Percentiles rank a stretch among this genome's conserved stretches.
phyloP scores from a whole-genome alignment of 1,139 yeast species.

The Tardiomyces digboiensis region DNA sequence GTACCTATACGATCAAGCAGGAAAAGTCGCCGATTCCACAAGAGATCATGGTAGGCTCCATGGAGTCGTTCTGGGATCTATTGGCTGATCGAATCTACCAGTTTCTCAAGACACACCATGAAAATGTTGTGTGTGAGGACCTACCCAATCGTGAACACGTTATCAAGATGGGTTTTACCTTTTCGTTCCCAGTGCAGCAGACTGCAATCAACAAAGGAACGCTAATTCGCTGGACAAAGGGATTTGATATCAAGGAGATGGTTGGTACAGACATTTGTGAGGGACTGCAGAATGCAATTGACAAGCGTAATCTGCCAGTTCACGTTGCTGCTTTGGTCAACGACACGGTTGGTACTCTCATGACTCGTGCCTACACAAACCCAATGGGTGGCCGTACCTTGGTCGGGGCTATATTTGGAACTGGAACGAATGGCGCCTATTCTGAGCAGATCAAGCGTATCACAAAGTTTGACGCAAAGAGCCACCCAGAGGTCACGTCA shows the following conservation, averaged over 20 bases:
- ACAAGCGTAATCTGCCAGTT: conserved; percentile 50
- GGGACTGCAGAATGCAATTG: conserved; percentile 59
- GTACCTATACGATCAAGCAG: conserved; percentile 63
- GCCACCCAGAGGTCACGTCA: conserved; percentile 36
- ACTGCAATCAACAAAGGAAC: conserved; percentile 68
- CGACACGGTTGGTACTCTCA: conserved; percentile 89
- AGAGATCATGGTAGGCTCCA: conserved; percentile 54
- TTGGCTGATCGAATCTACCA: conserved; percentile 58
- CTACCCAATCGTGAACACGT: conserved; percentile 15
- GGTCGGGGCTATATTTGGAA: conserved; percentile 87
- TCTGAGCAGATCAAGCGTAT: conserved; percentile 64
- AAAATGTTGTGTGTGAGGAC: conserved; percentile 6
- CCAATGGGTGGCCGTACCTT: conserved; percentile 44
- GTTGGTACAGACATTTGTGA: conserved; percentile 76
- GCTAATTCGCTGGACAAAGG: conserved; percentile 92
- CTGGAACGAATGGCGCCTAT: conserved; percentile 96
- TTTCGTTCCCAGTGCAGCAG: conserved; percentile 87
- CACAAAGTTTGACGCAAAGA: conserved; percentile 46
- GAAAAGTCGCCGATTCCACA: conserved; percentile 65
- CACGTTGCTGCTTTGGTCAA: conserved; percentile 82
- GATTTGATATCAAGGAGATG: conserved; percentile 76
- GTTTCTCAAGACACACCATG: conserved; percentile 58
- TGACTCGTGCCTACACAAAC: conserved; percentile 75
- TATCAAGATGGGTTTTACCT: conserved; percentile 81
- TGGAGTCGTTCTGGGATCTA: conserved; percentile 52